Evolutionary conservation across 2,329 filamentous ascomycete genomes (phyloP), one percentile per base, ranked within the genome.

Genomic region (Graphiopsis chlorocephala): DNA sequence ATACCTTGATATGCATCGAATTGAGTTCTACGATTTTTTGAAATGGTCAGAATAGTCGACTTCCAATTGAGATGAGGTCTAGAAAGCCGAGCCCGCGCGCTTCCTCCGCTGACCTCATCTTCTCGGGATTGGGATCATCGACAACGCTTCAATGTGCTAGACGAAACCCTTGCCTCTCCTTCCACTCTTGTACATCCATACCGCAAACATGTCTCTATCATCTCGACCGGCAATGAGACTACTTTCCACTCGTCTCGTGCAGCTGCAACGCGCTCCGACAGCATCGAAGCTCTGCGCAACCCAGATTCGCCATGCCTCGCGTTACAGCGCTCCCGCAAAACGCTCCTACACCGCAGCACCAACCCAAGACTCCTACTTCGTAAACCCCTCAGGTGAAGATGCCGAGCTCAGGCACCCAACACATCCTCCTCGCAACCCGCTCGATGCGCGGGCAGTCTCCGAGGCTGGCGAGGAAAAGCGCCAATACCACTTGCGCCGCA

Each of bases 251-350:
- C 60, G 60, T 23, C 60, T 62, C 20, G 60, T 45, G 33, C 48
- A 55, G 33, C 48, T 62, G 8, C 33, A 55, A 17, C 60, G 60
- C 35, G 48, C 17, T 73, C 72, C 17, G 68, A 68, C n/a, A 68
- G 72, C 20, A 61, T 72, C 14, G 69, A 72, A 47, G 65, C 45
- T 68, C 61, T 73, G 17, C 68, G 68, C 55, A 69, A 68, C 64
- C 63, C 71, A 74, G 55, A 68, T 72, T 48, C 70, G 72, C 59
- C 65, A 67, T 61, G 67, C 68, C 29, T 74, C 75, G 10, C 69
- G 75, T 42, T 77, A 77, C 68, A 76, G 74, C 69, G 73, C 74
- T 58, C 73, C 75, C 15, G 53, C 70, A 38, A 72, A 69, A 59
- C 72, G 74, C 26, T 61, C 65, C 47, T 68, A 71, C 45, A 61